phyloP scores from a whole-genome alignment of 805 yeast genomes.

The Pichia nanzhaoensis region DNA sequence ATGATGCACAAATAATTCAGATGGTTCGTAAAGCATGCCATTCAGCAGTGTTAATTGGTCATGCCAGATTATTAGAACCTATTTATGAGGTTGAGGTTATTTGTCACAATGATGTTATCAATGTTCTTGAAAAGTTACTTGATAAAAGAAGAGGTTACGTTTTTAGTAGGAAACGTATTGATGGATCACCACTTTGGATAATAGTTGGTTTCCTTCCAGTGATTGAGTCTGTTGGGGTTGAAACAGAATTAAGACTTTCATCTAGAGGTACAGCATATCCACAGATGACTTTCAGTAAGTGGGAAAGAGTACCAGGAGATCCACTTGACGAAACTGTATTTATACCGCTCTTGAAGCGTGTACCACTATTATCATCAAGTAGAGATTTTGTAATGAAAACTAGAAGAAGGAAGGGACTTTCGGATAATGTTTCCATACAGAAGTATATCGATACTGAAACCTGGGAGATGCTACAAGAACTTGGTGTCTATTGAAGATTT shows the following conservation, averaged over 20 bases:
- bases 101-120: slow-evolving; percentile 37
- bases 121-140: slow-evolving; percentile 32
- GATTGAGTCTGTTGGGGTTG: slow-evolving; percentile 85
- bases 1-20: slow-evolving; percentile 71
- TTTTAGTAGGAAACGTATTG: slow-evolving; percentile 43
- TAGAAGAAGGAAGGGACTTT: slow-evolving; percentile 78
- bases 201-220: slow-evolving; percentile 71
- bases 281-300: slow-evolving; percentile 55
- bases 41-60: slow-evolving; percentile 68
- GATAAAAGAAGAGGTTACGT: slow-evolving; percentile 65
- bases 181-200: slow-evolving; percentile 63
- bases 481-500: slow-evolving; percentile 16
- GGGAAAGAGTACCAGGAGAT: slow-evolving; percentile 86
- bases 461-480: slow-evolving; percentile 39
- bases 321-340: slow-evolving; percentile 65
- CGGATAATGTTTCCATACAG: slow-evolving; percentile 60
- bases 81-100: slow-evolving; percentile 53
- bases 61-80: slow-evolving; percentile 81
- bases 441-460: slow-evolving; percentile 62
- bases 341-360: slow-evolving; percentile 71
- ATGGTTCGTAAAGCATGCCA: slow-evolving; percentile 80
- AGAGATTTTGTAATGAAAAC: slow-evolving; percentile 88
- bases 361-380: slow-evolving; percentile 61
- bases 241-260: slow-evolving; percentile 71
- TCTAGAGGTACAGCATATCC: slow-evolving; percentile 77